Evolutionary conservation across 495 filamentous ascomycete species (phyloP).

Genomic region (Xeromyces bisporus): DNA sequence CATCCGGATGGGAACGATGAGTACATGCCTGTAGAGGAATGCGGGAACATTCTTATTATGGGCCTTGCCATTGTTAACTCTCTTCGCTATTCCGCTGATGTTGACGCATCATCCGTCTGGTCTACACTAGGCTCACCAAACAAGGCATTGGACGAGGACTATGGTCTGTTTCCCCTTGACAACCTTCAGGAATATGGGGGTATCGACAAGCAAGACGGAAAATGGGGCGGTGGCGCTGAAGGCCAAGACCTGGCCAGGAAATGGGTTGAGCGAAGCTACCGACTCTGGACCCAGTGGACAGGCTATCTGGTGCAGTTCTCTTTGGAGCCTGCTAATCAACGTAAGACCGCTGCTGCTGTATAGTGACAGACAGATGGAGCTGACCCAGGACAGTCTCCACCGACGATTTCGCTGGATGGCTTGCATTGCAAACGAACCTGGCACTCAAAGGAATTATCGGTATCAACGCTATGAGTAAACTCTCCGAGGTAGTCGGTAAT

Average conservation of each 20-base stretch:
- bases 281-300: constrained; percentile 86
- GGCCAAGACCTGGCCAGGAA: constrained; percentile 34
- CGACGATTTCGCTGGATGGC: constrained; percentile 90
- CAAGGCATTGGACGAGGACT: constrained; percentile 7
- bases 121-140: constrained; percentile 17
- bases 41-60: constrained; percentile 94
- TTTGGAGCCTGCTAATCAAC: constrained; percentile 70
- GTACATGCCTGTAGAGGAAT: constrained; percentile 96
- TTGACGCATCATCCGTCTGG: constrained; percentile 36
- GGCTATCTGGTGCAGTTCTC: constrained; percentile 77
- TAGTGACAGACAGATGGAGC: neutral
- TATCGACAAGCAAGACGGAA: constrained; percentile 31
- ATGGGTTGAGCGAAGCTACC: constrained; percentile 51
- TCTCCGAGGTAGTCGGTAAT: constrained; percentile 55
- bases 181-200: constrained; percentile 25
- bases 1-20: constrained; percentile 79
- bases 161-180: constrained; percentile 25
- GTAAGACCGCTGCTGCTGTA: constrained; percentile 16
- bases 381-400: constrained; percentile 41
- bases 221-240: constrained; percentile 31
- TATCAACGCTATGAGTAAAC: constrained; percentile 82
- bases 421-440: constrained; percentile 83
- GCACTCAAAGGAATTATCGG: constrained; percentile 89
- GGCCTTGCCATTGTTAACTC: constrained; percentile 72
- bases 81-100: constrained; percentile 46